phyloP scores from a whole-genome alignment of 208 protist species.

The Porcisia hertigi region DNA sequence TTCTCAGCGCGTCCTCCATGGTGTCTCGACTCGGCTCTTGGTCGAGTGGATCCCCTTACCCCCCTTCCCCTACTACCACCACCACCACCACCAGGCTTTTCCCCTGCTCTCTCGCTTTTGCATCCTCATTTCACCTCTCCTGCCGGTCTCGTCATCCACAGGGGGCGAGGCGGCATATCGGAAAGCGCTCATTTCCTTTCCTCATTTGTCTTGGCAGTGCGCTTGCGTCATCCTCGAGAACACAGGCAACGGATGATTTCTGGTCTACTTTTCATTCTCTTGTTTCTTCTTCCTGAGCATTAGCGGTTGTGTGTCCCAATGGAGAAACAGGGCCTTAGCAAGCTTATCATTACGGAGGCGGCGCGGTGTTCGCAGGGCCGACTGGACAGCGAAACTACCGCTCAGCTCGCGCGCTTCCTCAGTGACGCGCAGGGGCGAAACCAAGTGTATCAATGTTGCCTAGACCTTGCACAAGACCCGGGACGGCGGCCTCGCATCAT shows the following conservation, averaged over 20 bases:
- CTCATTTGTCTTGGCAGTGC: neutral
- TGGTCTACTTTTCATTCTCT: neutral
- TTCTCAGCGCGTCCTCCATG: neutral
- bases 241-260: neutral
- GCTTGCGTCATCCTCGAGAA: neutral
- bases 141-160: neutral
- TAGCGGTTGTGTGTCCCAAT: neutral
- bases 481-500: constrained; percentile 59
- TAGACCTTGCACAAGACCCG: constrained; percentile 60
- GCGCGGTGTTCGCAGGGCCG: constrained; percentile 31
- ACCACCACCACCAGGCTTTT: neutral
- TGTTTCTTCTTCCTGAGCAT: neutral
- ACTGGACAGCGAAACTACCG: constrained; percentile 26
- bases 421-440: constrained; percentile 54
- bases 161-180: neutral
- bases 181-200: neutral
- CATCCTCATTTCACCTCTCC: neutral
- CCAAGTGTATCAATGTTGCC: constrained; percentile 68
- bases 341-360: constrained; percentile 33
- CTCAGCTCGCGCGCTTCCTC: constrained; percentile 42
- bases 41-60: neutral
- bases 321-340: constrained; percentile 23
- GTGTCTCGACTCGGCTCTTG: neutral
- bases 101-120: no score
- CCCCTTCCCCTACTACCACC: neutral